Conservation (phyloP, 1,139 yeast species). For the Scheffersomyces quercinus region DNA sequence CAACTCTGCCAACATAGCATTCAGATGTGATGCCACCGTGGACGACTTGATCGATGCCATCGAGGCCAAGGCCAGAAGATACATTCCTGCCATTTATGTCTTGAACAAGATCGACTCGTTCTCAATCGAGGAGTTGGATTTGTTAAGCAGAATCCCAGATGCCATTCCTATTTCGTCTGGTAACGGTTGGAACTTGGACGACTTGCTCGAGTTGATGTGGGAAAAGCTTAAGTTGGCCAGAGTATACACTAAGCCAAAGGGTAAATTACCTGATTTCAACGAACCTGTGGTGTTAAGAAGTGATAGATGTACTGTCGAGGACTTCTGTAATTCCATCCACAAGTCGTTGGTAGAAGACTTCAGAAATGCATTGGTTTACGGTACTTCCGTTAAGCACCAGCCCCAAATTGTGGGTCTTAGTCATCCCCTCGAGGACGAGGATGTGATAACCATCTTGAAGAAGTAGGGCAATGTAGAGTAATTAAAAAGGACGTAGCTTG, state of each 20-base stretch:
- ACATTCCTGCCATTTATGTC: conserved; percentile 93
- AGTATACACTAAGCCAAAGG: conserved; percentile 97
- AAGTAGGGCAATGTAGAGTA: conserved; percentile 32
- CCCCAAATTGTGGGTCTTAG: conserved; percentile 94
- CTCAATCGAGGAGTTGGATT: conserved; percentile 88
- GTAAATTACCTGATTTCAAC: conserved; percentile 85
- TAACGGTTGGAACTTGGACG: conserved; percentile 95
- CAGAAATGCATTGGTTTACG: conserved; percentile 87
- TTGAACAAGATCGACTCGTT: conserved; percentile 94
- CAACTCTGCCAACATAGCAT: conserved; percentile 94
- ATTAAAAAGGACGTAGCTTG: neutral
- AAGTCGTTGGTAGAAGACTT: conserved; percentile 91
- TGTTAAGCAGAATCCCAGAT: conserved; percentile 86
- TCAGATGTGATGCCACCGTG: conserved; percentile 96
- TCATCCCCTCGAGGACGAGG: conserved; percentile 88
- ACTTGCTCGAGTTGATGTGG: conserved; percentile 94
- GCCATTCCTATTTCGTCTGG: conserved; percentile 97
- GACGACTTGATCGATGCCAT: conserved; percentile 94
- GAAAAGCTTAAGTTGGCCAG: conserved; percentile 82
- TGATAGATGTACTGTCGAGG: conserved; percentile 84
- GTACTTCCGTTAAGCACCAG: conserved; percentile 93
- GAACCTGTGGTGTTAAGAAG: conserved; percentile 92
- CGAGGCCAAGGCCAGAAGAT: conserved; percentile 85
- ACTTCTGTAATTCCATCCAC: conserved; percentile 95
- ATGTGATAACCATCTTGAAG: conserved; percentile 92